Base-by-base conservation (phyloP, 345 rosid species). In the Hibiscus trionum region DNA sequence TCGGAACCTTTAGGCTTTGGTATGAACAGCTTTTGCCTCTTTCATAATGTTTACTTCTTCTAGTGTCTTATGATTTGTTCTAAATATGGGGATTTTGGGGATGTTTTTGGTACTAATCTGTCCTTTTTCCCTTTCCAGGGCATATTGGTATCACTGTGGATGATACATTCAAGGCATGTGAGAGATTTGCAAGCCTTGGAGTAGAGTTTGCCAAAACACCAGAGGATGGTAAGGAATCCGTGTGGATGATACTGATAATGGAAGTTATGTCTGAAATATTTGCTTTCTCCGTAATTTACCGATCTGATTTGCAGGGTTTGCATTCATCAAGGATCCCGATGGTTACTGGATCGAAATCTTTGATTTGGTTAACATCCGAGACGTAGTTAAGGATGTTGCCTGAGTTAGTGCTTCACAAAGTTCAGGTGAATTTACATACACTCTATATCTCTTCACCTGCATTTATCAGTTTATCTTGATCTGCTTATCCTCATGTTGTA, bases 321-420 rank as follows among this genome's bases (percentile, higher is more conserved):
- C 98, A 49, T 95, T 95, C 80, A 92, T 95, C 46, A 92, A 90
- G 87, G 99, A 95, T 85, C 99, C 97, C 65, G 99, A 95, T 83
- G 94, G 97, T 80, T 88, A 95, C 77, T 95, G 97, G 97, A 92
- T 89, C 52, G 98, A 95, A 83, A 92, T 95, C 84, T 92, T 95
- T 61, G 96, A 95, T 78, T 90, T 87, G 73, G 85, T 85, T 62
- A 84, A 80, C 50, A 87, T 89, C 14, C 84, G 87, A 31, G 81
- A 75, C 33, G 47, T 73, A 16, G 1, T 86, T 7, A 77, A 12
- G 31, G 7, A 37, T 56, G 84, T 81, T 73, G 82, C 86, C 72
- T 91, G 89, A 90, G 75, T 46, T 52, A 39, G 65, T 33, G 46
- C 26, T 0, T 39, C 27, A 7, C 7, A 15, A 63, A 44, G 21